These are phyloP conservation scores for Suhomyces atakaporum DNA, from an alignment of 1,139 yeast genomes.

Conservation along the genomic window DNA sequence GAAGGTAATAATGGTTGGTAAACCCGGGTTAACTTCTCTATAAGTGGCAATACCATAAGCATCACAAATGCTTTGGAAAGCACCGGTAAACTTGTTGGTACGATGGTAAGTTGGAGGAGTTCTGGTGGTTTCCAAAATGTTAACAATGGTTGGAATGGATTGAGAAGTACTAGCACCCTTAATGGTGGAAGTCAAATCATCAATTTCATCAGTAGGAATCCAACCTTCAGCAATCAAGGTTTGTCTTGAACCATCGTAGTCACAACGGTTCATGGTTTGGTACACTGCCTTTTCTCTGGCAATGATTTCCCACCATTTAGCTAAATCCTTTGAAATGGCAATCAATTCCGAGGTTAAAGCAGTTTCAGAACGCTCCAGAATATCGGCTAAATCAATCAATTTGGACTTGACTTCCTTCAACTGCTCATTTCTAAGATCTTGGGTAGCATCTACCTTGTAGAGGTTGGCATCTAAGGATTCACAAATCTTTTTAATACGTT, in stretches of 20 bases:
- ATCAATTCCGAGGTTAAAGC: conserved; percentile 69
- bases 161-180: conserved; percentile 28
- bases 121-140: conserved; percentile 62
- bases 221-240: conserved; percentile 78
- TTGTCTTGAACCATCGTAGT: conserved; percentile 64
- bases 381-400: conserved; percentile 59
- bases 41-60: conserved; percentile 80
- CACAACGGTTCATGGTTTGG: conserved; percentile 65
- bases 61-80: conserved; percentile 76
- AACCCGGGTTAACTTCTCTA: conserved; percentile 78
- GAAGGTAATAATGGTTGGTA: conserved; percentile 77
- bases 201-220: conserved; percentile 66
- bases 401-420: conserved; percentile 56
- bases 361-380: conserved; percentile 53
- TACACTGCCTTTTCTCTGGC: conserved; percentile 74
- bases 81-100: conserved; percentile 73
- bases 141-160: conserved; percentile 66
- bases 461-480: conserved; percentile 50
- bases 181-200: conserved; percentile 36
- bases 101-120: conserved; percentile 81
- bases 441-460: conserved; percentile 37
- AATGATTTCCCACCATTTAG: conserved; percentile 67
- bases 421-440: conserved; percentile 44
- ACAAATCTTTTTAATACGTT: conserved; percentile 45
- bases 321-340: conserved; percentile 72